phyloP scores from a whole-genome alignment of 2,329 filamentous ascomycete genomes.

The Lecanoromycetidae sp. region DNA sequence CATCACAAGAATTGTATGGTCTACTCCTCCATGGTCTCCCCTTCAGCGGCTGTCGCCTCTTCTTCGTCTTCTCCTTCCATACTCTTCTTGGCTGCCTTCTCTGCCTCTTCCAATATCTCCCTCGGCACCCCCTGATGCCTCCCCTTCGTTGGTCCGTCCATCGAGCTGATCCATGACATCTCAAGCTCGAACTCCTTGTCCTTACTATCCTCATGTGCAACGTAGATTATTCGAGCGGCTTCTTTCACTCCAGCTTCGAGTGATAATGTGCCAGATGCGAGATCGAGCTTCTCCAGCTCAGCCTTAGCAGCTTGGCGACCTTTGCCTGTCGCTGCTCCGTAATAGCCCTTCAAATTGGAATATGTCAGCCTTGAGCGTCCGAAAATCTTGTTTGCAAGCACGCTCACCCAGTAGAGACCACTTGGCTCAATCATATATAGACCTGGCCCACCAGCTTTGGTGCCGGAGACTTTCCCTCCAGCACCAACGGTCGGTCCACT shows the following conservation, averaged over 20 bases:
- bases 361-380: background rate
- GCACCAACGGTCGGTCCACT: constrained; percentile 64
- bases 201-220: constrained; percentile 97
- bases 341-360: constrained; percentile 58
- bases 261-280: constrained; percentile 62
- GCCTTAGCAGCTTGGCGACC: constrained; percentile 94
- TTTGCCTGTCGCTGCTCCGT: constrained; percentile 93
- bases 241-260: constrained; percentile 86
- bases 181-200: constrained; percentile 99
- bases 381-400: constrained; percentile 16
- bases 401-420: constrained; percentile 73
- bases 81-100: constrained; percentile 74
- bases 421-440: constrained; percentile 99
- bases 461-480: constrained; percentile 67
- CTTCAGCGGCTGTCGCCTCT: constrained; percentile 44
- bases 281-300: constrained; percentile 93
- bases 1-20: constrained; percentile 11
- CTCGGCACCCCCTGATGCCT: constrained; percentile 88
- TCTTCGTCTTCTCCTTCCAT: constrained; percentile 76
- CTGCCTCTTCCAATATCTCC: constrained; percentile 79
- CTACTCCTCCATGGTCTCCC: constrained; percentile 84
- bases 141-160: constrained; percentile 80
- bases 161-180: constrained; percentile 92
- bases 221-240: constrained; percentile 91
- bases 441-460: constrained; percentile 74